phyloP scores from a whole-genome alignment of 1,284 basidiomycete species.

The Rhodotorula sp. region DNA sequence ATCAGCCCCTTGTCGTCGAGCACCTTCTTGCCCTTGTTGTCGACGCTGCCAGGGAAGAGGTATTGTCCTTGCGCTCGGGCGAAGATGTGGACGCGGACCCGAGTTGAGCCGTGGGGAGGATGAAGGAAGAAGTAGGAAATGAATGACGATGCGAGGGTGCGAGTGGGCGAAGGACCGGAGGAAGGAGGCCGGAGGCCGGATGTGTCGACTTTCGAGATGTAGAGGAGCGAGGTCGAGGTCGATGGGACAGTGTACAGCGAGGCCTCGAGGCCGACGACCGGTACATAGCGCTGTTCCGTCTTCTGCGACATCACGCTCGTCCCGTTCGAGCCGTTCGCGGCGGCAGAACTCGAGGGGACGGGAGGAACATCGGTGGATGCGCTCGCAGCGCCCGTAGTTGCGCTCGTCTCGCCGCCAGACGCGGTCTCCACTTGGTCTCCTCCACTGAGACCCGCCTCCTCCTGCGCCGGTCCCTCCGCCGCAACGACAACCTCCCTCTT shows the following conservation, averaged over 20 bases:
- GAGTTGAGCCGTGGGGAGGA: slow-evolving; percentile 62
- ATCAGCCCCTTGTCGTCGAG: slow-evolving; percentile 77
- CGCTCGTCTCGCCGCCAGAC: not conserved
- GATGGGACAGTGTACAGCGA: slow-evolving; percentile 71
- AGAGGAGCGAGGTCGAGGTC: slow-evolving; percentile 71
- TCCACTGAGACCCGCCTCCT: no score
- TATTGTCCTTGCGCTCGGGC: slow-evolving; percentile 89
- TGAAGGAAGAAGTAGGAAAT: slow-evolving; percentile 65
- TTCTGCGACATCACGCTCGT: not conserved
- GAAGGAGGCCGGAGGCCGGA: slow-evolving; percentile 62
- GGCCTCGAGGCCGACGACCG: slow-evolving; percentile 74
- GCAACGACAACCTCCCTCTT: slow-evolving; percentile 47
- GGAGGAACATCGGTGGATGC: not conserved
- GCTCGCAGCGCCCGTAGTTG: not conserved
- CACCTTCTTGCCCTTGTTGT: slow-evolving; percentile 69
- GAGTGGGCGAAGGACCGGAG: slow-evolving; percentile 54
- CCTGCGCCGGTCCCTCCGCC: slow-evolving; percentile 50
- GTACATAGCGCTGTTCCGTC: slow-evolving; percentile 51
- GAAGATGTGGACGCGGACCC: slow-evolving; percentile 80
- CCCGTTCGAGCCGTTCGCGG: not conserved
- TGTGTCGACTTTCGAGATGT: slow-evolving; percentile 91
- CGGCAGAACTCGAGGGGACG: not conserved
- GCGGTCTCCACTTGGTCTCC: no score
- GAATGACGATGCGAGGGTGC: slow-evolving; percentile 65
- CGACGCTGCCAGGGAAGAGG: slow-evolving; percentile 85